These are phyloP conservation scores for Corylus heterophylla DNA, from an alignment of 306 rosid genomes.

Conservation along the genomic window DNA sequence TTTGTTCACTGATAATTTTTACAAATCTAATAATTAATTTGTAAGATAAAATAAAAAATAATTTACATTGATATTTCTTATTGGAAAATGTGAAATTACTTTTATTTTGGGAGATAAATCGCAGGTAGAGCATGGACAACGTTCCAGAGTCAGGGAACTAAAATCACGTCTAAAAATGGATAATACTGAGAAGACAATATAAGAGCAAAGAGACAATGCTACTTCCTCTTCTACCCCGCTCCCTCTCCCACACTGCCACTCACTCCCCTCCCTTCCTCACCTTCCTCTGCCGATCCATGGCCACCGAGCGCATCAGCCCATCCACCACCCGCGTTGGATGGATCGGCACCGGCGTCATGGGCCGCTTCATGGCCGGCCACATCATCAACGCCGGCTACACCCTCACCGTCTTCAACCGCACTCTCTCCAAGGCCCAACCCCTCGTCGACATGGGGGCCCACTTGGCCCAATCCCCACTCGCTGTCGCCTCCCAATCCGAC, in stretches of 20 bases:
- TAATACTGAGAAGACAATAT: neutral
- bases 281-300: conserved; percentile 49
- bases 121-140: too few relatives aligned
- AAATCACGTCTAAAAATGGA: neutral
- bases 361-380: conserved; percentile 82
- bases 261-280: conserved; percentile 4
- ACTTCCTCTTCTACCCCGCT: conserved; percentile 12
- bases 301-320: conserved; percentile 56
- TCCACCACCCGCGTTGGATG: conserved; percentile 81
- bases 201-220: conserved; percentile 7
- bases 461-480: conserved; percentile 58
- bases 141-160: neutral
- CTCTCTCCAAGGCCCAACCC: conserved; percentile 77
- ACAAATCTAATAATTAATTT: too few relatives aligned
- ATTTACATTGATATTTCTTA: too few relatives aligned
- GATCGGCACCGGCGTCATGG: conserved; percentile 98
- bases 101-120: too few relatives aligned
- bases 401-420: conserved; percentile 93
- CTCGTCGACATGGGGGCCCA: conserved; percentile 77
- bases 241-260: conserved; percentile 26
- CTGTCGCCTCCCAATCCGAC: conserved; percentile 73
- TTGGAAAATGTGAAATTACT: too few relatives aligned
- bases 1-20: too few relatives aligned
- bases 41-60: too few relatives aligned
- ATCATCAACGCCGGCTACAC: conserved; percentile 79